Base-by-base conservation (phyloP, 2,329 filamentous ascomycete species). In the Diaporthe caulivora region DNA sequence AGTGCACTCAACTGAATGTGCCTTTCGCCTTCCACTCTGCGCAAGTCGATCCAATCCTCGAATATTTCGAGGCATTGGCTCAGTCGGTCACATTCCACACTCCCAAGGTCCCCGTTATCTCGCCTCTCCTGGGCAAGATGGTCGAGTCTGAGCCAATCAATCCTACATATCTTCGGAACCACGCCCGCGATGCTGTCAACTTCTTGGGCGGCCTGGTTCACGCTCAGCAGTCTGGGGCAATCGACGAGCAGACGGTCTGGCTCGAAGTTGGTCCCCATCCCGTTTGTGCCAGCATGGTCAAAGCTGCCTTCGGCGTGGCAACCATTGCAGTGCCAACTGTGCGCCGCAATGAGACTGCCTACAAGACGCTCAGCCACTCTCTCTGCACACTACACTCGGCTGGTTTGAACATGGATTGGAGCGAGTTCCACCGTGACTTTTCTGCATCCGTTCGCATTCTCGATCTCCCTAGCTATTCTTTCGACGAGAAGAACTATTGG, bases 211-310 rank as follows among this genome's bases (percentile, higher is more conserved):
- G 90, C 10, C 83, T 95, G 1, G 83, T 88, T 18, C 85, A 86
- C 51, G 91, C 90, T 10, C 87, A 90, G 78, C 84, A 88, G 65
- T 84, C 87, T n/a, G 88, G 87, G 74, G 81, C 87, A 21, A 89
- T 93, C 60, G 87, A 92, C 75, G 89, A 91, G 76, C 90, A 91
- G 82, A 93, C 92, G 8, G 87, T 91, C 40, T 94, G 90, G 89
- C 84, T 95, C 72, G 93, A 95, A 80, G 84, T 95, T 76, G 93
- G 93, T n/a, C 92, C 93, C 49, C 91, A 94, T 78, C 92, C 92
- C 0, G 89, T 94, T 18, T 93, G 90, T 81, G 87, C 88, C 57
- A 88, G 88, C 74, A 91, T 95, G 87, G 87, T 94, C 76, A 92
- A 92, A 84, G 87, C 89, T 21, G 90, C 88, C 6, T 87, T 93